These are phyloP conservation scores for Blastomyces gilchristii DNA, from an alignment of 2,329 filamentous ascomycete species.

Conservation along the genomic window DNA sequence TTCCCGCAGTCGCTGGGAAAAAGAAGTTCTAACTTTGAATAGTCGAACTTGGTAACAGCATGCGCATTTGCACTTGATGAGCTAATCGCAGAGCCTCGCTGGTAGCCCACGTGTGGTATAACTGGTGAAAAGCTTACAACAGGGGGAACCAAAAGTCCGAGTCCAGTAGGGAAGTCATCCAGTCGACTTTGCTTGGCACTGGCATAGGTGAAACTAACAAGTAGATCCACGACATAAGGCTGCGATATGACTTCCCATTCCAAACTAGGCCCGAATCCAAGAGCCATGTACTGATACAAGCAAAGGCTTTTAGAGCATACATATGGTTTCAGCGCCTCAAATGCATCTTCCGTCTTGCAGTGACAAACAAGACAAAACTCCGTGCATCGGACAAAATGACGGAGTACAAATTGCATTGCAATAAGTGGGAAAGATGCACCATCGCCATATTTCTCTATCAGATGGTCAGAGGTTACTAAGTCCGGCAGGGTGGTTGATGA, in stretches of 20 bases:
- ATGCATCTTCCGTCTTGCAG: conserved; percentile 51
- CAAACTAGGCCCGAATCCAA: conserved; percentile 76
- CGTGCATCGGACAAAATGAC: conserved; percentile 68
- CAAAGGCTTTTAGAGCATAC: conserved; percentile 69
- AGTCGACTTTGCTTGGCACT: conserved; percentile 39
- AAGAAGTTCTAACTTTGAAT: conserved; percentile 32
- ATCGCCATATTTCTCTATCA: conserved; percentile 23
- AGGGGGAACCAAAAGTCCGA: conserved; percentile 36
- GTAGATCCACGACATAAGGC: conserved; percentile 72
- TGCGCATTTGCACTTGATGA: conserved; percentile 9
- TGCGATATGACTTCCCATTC: conserved; percentile 74
- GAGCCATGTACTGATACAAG: conserved; percentile 74
- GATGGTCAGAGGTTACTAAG: conserved; percentile 44
- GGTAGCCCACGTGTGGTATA: neutral
- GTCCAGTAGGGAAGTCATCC: conserved; percentile 47
- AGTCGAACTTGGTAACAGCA: conserved; percentile 25
- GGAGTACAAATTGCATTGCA: conserved; percentile 64
- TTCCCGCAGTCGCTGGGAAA: conserved; percentile 24
- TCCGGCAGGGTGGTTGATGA: conserved; percentile 28
- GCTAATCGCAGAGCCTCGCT: neutral
- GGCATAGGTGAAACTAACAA: conserved; percentile 70
- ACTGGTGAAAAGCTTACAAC: neutral
- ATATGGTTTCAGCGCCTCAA: conserved; percentile 48
- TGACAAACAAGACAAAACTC: conserved; percentile 85
- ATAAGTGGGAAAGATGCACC: conserved; percentile 46